Percentiles rank a stretch among this genome's conserved stretches.
Conservation (phyloP, 257 asterid genomes). For the Oldenlandia corymbosa region DNA sequence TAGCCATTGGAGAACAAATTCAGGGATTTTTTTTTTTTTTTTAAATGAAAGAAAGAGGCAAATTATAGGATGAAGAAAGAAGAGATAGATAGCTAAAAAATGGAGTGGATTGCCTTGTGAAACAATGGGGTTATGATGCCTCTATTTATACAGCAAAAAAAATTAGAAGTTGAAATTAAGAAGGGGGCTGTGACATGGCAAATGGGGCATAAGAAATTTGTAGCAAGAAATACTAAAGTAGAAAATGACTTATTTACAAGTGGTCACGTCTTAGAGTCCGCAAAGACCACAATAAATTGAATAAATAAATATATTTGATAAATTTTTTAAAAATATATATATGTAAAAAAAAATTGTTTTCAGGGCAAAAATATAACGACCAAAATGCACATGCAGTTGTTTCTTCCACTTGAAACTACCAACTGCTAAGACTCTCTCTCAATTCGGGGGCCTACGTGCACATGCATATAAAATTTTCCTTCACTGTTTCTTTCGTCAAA, state of each 20-base stretch:
- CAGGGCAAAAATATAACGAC: constrained; percentile 30
- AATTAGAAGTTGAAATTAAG: constrained; percentile 9
- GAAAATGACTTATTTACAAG: constrained; percentile 44
- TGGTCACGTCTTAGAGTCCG: constrained; percentile 21
- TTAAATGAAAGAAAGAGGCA: background rate
- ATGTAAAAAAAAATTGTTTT: constrained; percentile 16
- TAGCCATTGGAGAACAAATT: constrained; percentile 33
- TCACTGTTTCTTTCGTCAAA: constrained; percentile 20
- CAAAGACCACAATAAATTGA: constrained; percentile 31
- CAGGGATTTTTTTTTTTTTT: background rate
- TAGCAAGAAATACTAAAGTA: constrained; percentile 10
- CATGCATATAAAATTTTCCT: constrained; percentile 46
- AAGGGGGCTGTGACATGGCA: constrained; percentile 9
- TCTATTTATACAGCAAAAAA: constrained; percentile 37
- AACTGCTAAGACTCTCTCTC: constrained; percentile 44
- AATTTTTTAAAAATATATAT: constrained; percentile 10
- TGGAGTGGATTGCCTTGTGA: background rate
- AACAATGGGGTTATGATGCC: constrained; percentile 13
- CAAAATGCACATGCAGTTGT: constrained; percentile 69
- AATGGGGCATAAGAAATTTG: constrained; percentile 6
- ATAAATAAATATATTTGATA: too few relatives aligned
- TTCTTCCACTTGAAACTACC: constrained; percentile 59
- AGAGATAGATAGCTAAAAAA: constrained; percentile 8
- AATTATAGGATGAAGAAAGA: background rate
- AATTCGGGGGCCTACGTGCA: constrained; percentile 49